These are phyloP conservation scores for Pleurotus platypus DNA, from an alignment of 768 basidiomycete species.

Conservation along the genomic window DNA sequence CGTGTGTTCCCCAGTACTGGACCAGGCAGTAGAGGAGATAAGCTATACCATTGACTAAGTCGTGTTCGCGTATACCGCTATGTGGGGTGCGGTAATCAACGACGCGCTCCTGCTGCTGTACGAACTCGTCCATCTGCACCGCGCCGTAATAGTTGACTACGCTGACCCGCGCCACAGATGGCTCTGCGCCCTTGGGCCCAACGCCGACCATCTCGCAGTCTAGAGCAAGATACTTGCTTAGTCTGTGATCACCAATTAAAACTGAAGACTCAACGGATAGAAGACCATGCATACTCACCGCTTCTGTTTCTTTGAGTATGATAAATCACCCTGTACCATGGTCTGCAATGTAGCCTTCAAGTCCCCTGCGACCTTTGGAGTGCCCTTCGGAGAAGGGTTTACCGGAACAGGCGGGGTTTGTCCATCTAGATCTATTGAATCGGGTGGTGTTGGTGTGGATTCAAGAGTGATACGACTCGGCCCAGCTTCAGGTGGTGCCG, in stretches of 20 bases:
- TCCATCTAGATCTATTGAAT: neutral
- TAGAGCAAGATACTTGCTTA: constrained; percentile 75
- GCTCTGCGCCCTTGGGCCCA: constrained; percentile 76
- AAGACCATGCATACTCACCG: neutral
- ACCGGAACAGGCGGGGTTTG: no score
- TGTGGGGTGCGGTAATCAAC: constrained; percentile 91
- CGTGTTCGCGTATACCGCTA: constrained; percentile 75
- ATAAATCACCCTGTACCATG: neutral
- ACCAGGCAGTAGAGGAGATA: neutral
- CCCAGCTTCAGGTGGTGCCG: neutral
- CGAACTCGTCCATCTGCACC: constrained; percentile 78
- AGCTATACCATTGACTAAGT: constrained; percentile 63
- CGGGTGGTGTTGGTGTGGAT: neutral
- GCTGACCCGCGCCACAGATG: constrained; percentile 83
- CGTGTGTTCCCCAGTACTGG: neutral
- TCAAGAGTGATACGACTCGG: neutral
- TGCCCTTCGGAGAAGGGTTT: no score
- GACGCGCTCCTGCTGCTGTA: constrained; percentile 80
- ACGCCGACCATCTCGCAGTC: constrained; percentile 99
- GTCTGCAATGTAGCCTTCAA: neutral
- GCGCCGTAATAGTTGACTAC: constrained; percentile 87
- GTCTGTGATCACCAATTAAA: constrained; percentile 29
- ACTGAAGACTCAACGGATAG: neutral
- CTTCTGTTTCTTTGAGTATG: neutral
- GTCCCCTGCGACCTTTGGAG: neutral